Evolutionary conservation across 345 rosid genomes (phyloP).

Genomic region (Boechera stricta): DNA sequence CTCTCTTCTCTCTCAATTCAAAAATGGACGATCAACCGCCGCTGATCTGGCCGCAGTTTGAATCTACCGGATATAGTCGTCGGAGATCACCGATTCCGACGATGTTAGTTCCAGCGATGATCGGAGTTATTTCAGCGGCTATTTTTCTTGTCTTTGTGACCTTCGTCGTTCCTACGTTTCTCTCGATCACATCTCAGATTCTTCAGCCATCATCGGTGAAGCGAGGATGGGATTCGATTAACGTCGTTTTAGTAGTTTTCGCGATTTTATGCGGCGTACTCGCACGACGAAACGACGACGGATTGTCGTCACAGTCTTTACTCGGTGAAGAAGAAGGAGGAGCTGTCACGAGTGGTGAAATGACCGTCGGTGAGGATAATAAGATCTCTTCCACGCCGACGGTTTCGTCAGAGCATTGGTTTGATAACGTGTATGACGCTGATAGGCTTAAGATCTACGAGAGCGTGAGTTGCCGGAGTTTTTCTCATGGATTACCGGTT

Average conservation of each 20-base stretch:
- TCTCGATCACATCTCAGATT: conserved; percentile 54
- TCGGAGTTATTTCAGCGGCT: conserved; percentile 57
- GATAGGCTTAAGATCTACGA: conserved; percentile 48
- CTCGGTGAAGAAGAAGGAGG: conserved; percentile 10
- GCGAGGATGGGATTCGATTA: conserved; percentile 75
- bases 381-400: conserved; percentile 17
- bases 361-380: conserved; percentile 17
- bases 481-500: conserved; percentile 36
- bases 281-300: conserved; percentile 63
- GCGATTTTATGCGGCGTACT: conserved; percentile 80
- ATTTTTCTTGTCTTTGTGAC: conserved; percentile 51
- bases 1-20: conserved; percentile 17
- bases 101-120: conserved; percentile 51
- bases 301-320: conserved; percentile 27
- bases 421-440: conserved; percentile 46
- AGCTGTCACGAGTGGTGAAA: conserved; percentile 5
- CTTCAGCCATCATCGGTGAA: conserved; percentile 52
- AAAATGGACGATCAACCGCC: conserved; percentile 58
- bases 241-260: conserved; percentile 61
- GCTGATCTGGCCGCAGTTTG: conserved; percentile 52
- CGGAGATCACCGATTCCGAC: conserved; percentile 49
- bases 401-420: conserved; percentile 52
- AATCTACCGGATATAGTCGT: conserved; percentile 47
- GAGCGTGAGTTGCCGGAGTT: conserved; percentile 25
- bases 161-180: conserved; percentile 53